Evolutionary conservation across 2,329 filamentous ascomycete genomes (phyloP).

Genomic region (Ophiostoma montium): DNA sequence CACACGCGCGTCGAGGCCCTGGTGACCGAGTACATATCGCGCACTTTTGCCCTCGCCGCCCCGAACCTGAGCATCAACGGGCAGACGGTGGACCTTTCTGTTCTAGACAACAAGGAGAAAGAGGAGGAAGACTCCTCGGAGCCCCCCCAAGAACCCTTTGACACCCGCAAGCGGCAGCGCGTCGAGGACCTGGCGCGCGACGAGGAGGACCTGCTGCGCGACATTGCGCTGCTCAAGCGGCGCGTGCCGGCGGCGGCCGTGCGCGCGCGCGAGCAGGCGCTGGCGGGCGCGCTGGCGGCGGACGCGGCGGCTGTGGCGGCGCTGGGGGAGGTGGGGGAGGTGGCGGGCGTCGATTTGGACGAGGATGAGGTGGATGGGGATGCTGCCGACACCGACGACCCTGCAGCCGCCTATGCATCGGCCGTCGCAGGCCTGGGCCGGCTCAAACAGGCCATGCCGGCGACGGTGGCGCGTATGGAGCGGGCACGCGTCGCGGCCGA

Average conservation of each 20-base stretch:
- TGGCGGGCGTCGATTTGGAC: too few species aligned
- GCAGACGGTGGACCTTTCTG: constrained; percentile 29
- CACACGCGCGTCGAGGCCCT: constrained; percentile 44
- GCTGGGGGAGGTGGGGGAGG: constrained; percentile 13
- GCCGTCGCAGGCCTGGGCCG: constrained; percentile 37
- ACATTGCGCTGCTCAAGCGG: constrained; percentile 47
- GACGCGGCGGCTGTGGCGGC: constrained; percentile 29
- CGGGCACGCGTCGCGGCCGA: constrained; percentile 44
- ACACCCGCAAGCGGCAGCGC: constrained; percentile 41
- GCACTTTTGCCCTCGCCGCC: constrained; percentile 43
- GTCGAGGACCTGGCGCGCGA: constrained; percentile 46
- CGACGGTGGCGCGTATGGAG: constrained; percentile 50
- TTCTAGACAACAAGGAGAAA: constrained; percentile 12
- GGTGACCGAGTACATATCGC: constrained; percentile 48
- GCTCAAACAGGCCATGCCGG: constrained; percentile 46
- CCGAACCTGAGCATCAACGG: constrained; percentile 52
- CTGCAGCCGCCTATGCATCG: constrained; percentile 21
- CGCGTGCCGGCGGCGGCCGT: constrained; percentile 32
- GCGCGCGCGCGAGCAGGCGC: constrained; percentile 25
- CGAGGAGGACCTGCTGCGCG: constrained; percentile 49
- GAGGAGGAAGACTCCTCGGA: constrained; percentile 6
- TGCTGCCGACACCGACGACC: constrained; percentile 11
- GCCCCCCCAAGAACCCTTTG: constrained; percentile 38
- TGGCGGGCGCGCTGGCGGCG: constrained; percentile 25
- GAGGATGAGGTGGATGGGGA: constrained; percentile 31